Base-by-base conservation (phyloP, 2,329 filamentous ascomycete species). In the Zymoseptoria tritici region DNA sequence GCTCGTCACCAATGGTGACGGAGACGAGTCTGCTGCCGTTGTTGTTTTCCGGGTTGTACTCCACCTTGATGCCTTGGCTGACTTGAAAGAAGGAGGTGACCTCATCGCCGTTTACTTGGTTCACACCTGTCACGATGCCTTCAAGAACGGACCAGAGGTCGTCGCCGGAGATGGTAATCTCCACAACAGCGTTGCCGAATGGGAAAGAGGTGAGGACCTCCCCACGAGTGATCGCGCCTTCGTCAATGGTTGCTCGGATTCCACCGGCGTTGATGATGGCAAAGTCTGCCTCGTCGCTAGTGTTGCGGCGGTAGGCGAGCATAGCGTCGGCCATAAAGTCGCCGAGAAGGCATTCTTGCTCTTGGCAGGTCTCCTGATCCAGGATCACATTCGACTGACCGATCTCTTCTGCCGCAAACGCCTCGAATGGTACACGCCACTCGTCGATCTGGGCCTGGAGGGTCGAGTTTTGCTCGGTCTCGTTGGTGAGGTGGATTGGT, bases 221-320 rank as follows among this genome's bases (percentile, higher is more conserved):
- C 57, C 85, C 85, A 42, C 84, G 81, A 3, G 84, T 88, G 67
- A 88, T 81, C 57, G 81, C 72, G 9, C 85, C 85, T 19, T 74
- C 70, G 50, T 85, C 83, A 56, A 88, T 88, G 42, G 81, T 83
- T 2, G 85, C 83, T 20, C 85, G 83, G 56, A 88, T 80, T 26
- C 85, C 85, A 13, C 85, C 85, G 1, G 81, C 81, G 70, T 88
- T 88, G 72, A 85, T 81, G 54, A 88, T 71, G 0, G 83, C 83
- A 60, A 86, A 85, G 66, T 79, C 77, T 26, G 81, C 77, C 8
- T 72, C 60, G 50, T 72, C 73, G 56, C 78, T 78, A 59, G 74
- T 73, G 68, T 83, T 81, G 53, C 77, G 73, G 57, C 83, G 81
- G 74, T 86, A 87, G 16, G 81, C 78, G 22, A 85, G 76, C 77